Evolutionary conservation across 306 rosid genomes (phyloP), one percentile per base, ranked within the genome.

Genomic region (Canavalia ensiformis): DNA sequence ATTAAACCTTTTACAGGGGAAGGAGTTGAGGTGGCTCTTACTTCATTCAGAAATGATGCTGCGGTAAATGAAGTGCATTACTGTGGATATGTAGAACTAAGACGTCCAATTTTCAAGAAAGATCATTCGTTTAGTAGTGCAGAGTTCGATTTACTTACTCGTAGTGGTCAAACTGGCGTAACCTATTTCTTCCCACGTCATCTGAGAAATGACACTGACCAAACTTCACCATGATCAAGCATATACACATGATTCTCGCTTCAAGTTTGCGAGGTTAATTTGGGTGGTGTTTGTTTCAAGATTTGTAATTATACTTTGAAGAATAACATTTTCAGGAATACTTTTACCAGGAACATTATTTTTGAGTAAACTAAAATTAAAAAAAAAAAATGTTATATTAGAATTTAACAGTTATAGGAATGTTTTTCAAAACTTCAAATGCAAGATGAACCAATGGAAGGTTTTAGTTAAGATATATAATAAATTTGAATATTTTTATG

Each of bases 1-100:
- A 41, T 29, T 63, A 30, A 39, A 73, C 54, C 54, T 6, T 78
- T 39, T 77, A 82, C 77, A 95, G 98, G 95, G 29, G 97, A 95
- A 87, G 99, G 91, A 67, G 87, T 90, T 55, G 87, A 79, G 8
- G 90, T 90, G 75, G 90, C 97, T 7, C 74, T 90, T 63, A 66
- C 92, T 72, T 49, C 84, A 1, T 87, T 87, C 78, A 64, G 8
- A 85, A 81, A 91, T 55, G 87, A 84, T 6, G 81, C 82, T 13
- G 66, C 58, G 1, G 90, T 88, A 9, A 84, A 87, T 58, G 56
- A 82, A 63, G 88, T 84, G 34, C 78, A 90, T 13, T 95, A 93
- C 54, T 95, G 99, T 80, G 93, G 90, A 28, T 88, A 88, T 86
- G 88, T 88, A 30, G 78, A 88, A 79, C 90, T 95, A 39, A 83